Base-by-base conservation (phyloP, 2,329 filamentous ascomycete genomes). In the Teratosphaeria gauchensis region DNA sequence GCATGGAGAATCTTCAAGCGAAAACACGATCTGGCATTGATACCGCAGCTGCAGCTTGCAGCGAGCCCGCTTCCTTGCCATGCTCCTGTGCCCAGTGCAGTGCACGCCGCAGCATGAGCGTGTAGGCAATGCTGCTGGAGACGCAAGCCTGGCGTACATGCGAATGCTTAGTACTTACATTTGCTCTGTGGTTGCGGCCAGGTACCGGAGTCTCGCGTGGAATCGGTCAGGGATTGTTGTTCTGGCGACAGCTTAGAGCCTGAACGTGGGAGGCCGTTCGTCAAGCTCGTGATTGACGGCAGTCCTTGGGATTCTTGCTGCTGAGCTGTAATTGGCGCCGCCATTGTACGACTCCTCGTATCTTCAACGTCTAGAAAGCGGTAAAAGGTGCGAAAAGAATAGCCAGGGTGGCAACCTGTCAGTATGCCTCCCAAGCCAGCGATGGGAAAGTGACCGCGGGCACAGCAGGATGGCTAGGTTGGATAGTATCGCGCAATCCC, bases 121-220 rank as follows among this genome's bases (percentile, higher is more conserved):
- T 16, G n/a, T 6, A 19, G 2, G 6, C 42, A 4, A 19, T 3
- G 42, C 42, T 24, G 42, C 16, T 48, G 16, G 19, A 21, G 42
- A 8, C n/a, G 6, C 16, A 19, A 19, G 42, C 9, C 42, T 21
- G n/a, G 19, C 6, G 42, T 21, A 19, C 9, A 5, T 21, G 42
- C 16, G 6, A 11, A 21, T 8, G 42, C 16, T 48, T 32, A 54
- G 52, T 51, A 63, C 71, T 72, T 65, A 73, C 71, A 69, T 63
- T 73, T 73, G 63, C 69, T 73, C 54, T 72, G 69, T 51, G 69
- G 66, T 60, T 59, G 61, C 9, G 69, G 69, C 72, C 72, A 73
- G 46, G 69, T 71, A 48, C 72, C 70, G 58, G 72, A 73, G 60
- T 74, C 71, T 56, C 72, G 65, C 32, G 69, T 67, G 21, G 69